Evolutionary conservation across 768 basidiomycete species (phyloP).

Genomic region (Holtermanniella nyarrowii): DNA sequence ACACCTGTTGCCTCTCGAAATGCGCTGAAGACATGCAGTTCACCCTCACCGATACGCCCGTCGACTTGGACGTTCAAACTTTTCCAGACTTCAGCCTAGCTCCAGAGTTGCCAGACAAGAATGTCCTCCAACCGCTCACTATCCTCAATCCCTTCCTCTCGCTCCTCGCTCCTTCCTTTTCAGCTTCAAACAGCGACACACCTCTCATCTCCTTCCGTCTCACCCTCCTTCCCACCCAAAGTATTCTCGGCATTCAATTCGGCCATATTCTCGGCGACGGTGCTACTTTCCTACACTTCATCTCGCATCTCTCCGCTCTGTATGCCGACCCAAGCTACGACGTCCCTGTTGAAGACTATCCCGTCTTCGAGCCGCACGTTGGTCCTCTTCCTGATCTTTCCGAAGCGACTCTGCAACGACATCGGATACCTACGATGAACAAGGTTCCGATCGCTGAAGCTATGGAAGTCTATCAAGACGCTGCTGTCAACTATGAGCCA

Average conservation of each 20-base stretch:
- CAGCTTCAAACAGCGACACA: background rate
- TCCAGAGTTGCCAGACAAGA: background rate
- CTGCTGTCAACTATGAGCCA: background rate
- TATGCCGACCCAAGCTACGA: background rate
- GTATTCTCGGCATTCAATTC: background rate
- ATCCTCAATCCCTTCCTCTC: background rate
- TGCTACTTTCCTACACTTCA: background rate
- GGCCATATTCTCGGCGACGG: background rate
- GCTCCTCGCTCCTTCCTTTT: background rate
- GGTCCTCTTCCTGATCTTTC: background rate
- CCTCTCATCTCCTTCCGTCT: background rate
- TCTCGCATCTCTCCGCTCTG: background rate
- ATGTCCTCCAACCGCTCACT: background rate
- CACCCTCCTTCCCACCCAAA: background rate
- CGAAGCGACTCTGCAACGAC: background rate
- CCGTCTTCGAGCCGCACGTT: background rate
- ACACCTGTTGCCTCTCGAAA: no score
- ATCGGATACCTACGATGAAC: background rate
- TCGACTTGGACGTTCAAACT: background rate
- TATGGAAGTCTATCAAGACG: background rate
- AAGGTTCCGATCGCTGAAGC: background rate
- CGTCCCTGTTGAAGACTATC: background rate
- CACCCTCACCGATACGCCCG: background rate
- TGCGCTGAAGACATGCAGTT: background rate
- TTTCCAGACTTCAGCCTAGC: background rate